Percentiles rank a stretch among this genome's conserved stretches.
Conservation (phyloP, 495 filamentous ascomycete genomes). For the Hyaloscypha hepaticicola region DNA sequence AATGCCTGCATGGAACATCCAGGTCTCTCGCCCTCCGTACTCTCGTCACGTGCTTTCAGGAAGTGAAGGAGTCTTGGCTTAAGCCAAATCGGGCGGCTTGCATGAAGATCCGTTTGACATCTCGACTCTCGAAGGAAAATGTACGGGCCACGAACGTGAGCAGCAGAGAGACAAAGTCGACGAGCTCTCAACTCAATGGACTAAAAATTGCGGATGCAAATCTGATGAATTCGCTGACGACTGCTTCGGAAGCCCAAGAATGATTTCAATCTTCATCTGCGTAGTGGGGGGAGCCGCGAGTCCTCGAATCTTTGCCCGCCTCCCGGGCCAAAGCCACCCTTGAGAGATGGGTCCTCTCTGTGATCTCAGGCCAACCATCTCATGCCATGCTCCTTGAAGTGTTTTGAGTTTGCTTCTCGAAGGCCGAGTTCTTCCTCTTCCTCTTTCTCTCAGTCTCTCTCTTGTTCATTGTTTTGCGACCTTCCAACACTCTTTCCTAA, state of each 20-base stretch:
- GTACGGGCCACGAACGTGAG: neutral
- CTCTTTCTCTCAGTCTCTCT: slow-evolving; percentile 4
- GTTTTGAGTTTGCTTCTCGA: neutral
- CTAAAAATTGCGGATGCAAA: neutral
- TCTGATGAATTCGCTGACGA: neutral
- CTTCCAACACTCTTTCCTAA: slow-evolving; percentile 8
- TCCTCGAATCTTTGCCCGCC: neutral
- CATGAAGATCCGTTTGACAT: neutral
- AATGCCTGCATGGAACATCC: neutral
- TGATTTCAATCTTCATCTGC: slow-evolving; percentile 1
- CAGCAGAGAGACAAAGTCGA: neutral
- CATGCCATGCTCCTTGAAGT: neutral
- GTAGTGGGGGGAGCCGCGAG: neutral
- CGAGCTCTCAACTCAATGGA: neutral
- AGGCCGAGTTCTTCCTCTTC: neutral
- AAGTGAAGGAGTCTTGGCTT: neutral
- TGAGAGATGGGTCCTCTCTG: neutral
- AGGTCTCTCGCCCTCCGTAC: neutral
- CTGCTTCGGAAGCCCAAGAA: neutral
- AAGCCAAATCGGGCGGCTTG: neutral
- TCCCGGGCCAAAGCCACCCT: neutral
- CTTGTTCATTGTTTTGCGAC: neutral
- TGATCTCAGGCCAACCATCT: neutral
- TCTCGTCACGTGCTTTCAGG: neutral
- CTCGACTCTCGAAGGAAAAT: neutral